phyloP scores from a whole-genome alignment of 2,329 filamentous ascomycete species.

The Arthroderma uncinatum region DNA sequence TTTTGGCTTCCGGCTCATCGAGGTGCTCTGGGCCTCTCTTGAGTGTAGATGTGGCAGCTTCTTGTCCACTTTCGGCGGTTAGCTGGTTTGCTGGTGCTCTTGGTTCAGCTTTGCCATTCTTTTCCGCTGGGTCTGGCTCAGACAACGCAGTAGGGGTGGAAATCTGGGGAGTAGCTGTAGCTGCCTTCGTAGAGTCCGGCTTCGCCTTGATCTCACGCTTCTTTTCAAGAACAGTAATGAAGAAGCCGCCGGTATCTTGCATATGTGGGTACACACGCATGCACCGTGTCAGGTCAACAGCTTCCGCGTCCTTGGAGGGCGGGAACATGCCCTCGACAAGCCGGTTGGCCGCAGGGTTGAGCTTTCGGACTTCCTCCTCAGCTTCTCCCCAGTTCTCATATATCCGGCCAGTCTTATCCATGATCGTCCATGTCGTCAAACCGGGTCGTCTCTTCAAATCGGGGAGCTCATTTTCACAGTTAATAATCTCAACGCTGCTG shows the following conservation, averaged over 20 bases:
- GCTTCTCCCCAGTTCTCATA: constrained; percentile 77
- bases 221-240: constrained; percentile 93
- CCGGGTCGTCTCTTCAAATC: constrained; percentile 66
- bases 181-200: constrained; percentile 42
- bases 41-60: constrained; percentile 9
- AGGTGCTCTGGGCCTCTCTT: constrained; percentile 29
- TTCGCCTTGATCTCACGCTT: constrained; percentile 70
- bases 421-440: constrained; percentile 74
- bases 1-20: constrained; percentile 26
- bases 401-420: constrained; percentile 70
- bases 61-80: neutral
- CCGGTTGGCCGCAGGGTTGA: constrained; percentile 49
- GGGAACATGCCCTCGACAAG: constrained; percentile 79
- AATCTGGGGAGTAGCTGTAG: neutral
- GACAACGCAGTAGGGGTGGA: constrained; percentile 10
- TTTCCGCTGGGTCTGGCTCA: constrained; percentile 24
- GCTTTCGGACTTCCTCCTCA: constrained; percentile 52
- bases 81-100: neutral
- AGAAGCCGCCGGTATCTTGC: constrained; percentile 95
- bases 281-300: constrained; percentile 72
- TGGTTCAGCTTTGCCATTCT: neutral
- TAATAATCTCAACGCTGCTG: constrained; percentile 69
- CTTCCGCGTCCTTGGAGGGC: constrained; percentile 44
- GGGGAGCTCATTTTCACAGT: constrained; percentile 68
- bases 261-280: constrained; percentile 91